phyloP scores from a whole-genome alignment of 1,139 yeast species.

The Yamadazyma atmosphaerica region DNA sequence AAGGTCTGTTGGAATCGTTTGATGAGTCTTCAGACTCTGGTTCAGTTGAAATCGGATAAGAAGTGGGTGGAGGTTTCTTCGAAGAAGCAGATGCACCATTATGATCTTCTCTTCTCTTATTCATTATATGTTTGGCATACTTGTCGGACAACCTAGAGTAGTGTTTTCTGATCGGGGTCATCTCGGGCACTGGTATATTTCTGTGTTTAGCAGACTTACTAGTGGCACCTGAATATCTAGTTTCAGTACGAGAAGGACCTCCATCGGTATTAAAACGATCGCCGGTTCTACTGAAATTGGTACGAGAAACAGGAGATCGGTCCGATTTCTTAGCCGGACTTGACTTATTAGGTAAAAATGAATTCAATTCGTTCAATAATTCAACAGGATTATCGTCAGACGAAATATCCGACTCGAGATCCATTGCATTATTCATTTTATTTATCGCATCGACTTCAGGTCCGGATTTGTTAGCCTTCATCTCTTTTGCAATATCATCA shows the following conservation, averaged over 20 bases:
- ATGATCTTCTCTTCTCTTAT: slow-evolving; percentile 7
- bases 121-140: slow-evolving; percentile 17
- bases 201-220: not conserved
- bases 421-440: slow-evolving; percentile 11
- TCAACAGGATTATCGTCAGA: slow-evolving; percentile 19
- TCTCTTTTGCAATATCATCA: not conserved
- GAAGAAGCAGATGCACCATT: slow-evolving; percentile 2
- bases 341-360: slow-evolving; percentile 13
- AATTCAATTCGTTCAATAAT: slow-evolving; percentile 24
- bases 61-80: too few relatives aligned
- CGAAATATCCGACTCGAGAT: slow-evolving; percentile 15
- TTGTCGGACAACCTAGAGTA: slow-evolving; percentile 18
- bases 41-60: slow-evolving; percentile 2
- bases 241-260: not conserved
- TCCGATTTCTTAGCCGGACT: not conserved
- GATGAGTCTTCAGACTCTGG: slow-evolving; percentile 7
- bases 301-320: not conserved
- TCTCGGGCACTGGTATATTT: slow-evolving; percentile 3
- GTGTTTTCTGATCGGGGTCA: slow-evolving; percentile 19
- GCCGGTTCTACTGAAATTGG: not conserved
- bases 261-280: slow-evolving; percentile 1
- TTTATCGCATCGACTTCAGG: slow-evolving; percentile 5
- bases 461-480: slow-evolving; percentile 3
- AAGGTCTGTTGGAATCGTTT: slow-evolving; percentile 11
- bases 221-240: not conserved